Conservation (phyloP, 257 asterid species). For the Scutellaria minor region DNA sequence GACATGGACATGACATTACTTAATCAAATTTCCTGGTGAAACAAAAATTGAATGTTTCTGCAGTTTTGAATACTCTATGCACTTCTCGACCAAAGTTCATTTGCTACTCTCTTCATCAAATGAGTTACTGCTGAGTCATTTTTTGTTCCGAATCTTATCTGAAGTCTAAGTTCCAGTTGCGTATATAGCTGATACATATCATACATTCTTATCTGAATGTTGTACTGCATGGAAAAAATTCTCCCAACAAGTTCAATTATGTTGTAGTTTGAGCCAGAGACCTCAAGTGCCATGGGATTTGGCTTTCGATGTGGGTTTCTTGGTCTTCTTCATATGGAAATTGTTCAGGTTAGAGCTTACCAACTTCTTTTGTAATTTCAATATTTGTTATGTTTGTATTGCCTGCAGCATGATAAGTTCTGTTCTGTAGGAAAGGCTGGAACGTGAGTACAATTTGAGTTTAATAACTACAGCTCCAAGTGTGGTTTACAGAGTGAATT, state of each 20-base stretch:
- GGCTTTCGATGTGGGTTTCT: conserved; percentile 99
- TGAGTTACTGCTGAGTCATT: conserved; percentile 4
- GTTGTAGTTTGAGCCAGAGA: conserved; percentile 90
- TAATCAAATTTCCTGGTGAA: background rate
- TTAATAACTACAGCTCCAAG: conserved; percentile 97
- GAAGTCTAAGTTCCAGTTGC: conserved; percentile 16
- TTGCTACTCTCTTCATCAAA: conserved; percentile 3
- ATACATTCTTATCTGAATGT: conserved; percentile 18
- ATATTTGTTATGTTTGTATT: conserved; percentile 32
- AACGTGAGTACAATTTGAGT: conserved; percentile 91
- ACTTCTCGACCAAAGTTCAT: conserved; percentile 17
- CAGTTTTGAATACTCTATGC: conserved; percentile 21
- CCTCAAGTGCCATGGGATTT: conserved; percentile 99
- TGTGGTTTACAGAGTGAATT: conserved; percentile 88
- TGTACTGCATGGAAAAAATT: conserved; percentile 16
- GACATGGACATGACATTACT: background rate
- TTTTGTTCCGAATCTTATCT: conserved; percentile 8
- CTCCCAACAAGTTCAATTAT: conserved; percentile 27
- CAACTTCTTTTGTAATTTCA: conserved; percentile 13
- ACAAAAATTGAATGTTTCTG: conserved; percentile 15
- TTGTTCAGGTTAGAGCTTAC: conserved; percentile 78
- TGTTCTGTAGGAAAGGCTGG: conserved; percentile 89
- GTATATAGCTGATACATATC: conserved; percentile 21
- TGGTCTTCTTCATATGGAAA: conserved; percentile 99
- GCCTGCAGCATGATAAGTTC: conserved; percentile 35